Base-by-base conservation (phyloP, 208 protist species). In the Trypanosomatidae sp. region DNA sequence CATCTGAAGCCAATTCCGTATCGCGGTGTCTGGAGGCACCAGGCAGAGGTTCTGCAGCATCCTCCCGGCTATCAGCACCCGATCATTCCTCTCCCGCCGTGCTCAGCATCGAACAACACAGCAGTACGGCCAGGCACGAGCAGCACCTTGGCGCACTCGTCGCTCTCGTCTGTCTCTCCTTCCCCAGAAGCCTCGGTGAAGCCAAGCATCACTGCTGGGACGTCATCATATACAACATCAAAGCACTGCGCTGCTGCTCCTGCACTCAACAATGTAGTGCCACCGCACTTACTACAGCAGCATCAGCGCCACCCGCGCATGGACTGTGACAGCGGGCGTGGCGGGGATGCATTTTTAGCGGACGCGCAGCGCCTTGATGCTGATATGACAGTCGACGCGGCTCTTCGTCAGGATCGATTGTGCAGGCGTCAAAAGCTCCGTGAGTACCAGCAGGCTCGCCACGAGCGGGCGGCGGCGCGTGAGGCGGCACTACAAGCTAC, bases 31-130 rank as follows among this genome's bases (percentile, higher is more conserved):
- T 86, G 89, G 50, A 74, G 77, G 53, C 79, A 85, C 56, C 80
- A 93, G 66, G 86, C 85, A 36, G 86, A 93, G 53, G 79, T 73
- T 19, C 69, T 84, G n/a, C 84, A 89, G 65, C 89, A 93, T 69
- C 87, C 86, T 65, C 89, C 89, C 5, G 82, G 82, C 60, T 93
- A 93, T 74, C 46, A 67, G 2, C 78, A 90, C 72, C 89, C 89
- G 7, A 43, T 93, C 9, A 43, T 69, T 22, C 82, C 76, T 46
- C 62, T 62, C 44, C 66, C 72, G 33, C 66, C 30, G 0, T 41
- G 7, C 33, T 22, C 66, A 53, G 46, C 17, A 19, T 15, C 30
- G 39, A 43, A 65, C 17, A n/a, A 13, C 33, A 46, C 28, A 30
- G 28, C 33, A 44, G 2, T 10, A 43, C 9, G 9, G n/a, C 46